Base-by-base conservation (phyloP, 2,329 filamentous ascomycete species). In the Sporothrix brunneoviolacea region DNA sequence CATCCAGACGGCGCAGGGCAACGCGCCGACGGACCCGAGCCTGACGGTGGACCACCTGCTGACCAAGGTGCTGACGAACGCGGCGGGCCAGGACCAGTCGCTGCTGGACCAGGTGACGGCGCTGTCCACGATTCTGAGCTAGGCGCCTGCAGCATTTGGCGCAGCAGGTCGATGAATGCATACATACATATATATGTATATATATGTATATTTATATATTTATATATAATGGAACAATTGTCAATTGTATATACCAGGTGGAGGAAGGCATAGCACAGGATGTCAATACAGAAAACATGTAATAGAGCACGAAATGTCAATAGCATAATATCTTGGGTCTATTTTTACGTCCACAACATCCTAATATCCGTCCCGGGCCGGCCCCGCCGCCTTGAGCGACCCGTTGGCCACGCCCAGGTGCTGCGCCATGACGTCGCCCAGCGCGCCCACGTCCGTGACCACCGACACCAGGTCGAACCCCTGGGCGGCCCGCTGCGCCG, bases 1-100 rank as follows among this genome's bases (percentile, higher is more conserved):
- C 19, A 81, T 82, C 56, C 69, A 77, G 64, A 79, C 77, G 0
- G 79, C 79, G 0, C 76, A 81, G 65, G 79, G 79, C 0, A 74
- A 73, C 46, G 62, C 71, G 37, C 77, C 77, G 2, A 66, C 69
- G 0, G 73, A 66, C n/a, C 63, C 79, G 0, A 75, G 72, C 8
- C 63, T 68, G 59, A 73, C 75, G 61, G 77, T 82, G 9, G 72
- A 79, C 47, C 78, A 82, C 61, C 64, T 82, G 51, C 62, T 73
- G 41, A 73, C 70, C 38, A 83, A 83, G 70, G 77, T 82, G 35
- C 59, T 71, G 16, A 77, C 75, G 62, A 82, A 81, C 55, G 72
- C 71, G 4, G 71, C 69, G 1, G 64, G 70, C 10, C 76, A 79
- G 63, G 63, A 67, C 39, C 60, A 77, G 64, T 63, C 60, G 4